These are phyloP conservation scores for Pneumocystis carinii DNA, from an alignment of 1,139 yeast species.

Conservation along the genomic window DNA sequence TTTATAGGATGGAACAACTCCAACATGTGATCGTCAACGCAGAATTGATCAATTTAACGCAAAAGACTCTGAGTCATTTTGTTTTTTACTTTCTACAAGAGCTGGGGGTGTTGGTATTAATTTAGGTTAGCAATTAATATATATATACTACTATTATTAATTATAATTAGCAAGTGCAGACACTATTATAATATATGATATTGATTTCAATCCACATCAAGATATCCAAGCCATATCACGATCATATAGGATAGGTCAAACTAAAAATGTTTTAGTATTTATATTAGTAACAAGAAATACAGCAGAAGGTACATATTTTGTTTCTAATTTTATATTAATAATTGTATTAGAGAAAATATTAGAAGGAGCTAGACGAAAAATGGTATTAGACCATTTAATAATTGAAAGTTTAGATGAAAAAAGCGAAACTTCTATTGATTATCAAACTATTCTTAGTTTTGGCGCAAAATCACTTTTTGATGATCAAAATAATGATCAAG, in stretches of 20 bases:
- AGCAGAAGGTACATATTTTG: conserved; percentile 37
- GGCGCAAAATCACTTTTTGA: conserved; percentile 17
- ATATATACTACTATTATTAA: conserved; percentile 18
- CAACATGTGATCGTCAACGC: conserved; percentile 65
- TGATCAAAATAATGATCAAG: conserved; percentile 11
- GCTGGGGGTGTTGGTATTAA: conserved; percentile 84
- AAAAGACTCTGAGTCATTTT: conserved; percentile 56
- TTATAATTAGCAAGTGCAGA: conserved; percentile 52
- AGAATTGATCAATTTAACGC: conserved; percentile 59
- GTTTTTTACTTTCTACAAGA: conserved; percentile 67
- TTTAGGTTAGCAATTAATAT: conserved; percentile 15
- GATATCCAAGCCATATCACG: conserved; percentile 85
- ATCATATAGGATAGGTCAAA: conserved; percentile 83
- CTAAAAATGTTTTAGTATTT: conserved; percentile 68
- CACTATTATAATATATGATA: conserved; percentile 72
- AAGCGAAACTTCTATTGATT: conserved; percentile 12
- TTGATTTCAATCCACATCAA: conserved; percentile 89
- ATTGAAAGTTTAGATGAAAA: conserved; percentile 25
- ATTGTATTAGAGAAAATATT: conserved; percentile 40
- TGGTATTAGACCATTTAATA: conserved; percentile 77
- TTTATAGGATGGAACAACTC: conserved; percentile 47
- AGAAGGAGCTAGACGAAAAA: conserved; percentile 67
- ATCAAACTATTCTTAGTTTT: conserved; percentile 12
- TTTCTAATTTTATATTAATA: neutral
- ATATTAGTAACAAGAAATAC: conserved; percentile 69